Conservation (phyloP, 495 filamentous ascomycete species). For the Trichoderma parareesei region DNA sequence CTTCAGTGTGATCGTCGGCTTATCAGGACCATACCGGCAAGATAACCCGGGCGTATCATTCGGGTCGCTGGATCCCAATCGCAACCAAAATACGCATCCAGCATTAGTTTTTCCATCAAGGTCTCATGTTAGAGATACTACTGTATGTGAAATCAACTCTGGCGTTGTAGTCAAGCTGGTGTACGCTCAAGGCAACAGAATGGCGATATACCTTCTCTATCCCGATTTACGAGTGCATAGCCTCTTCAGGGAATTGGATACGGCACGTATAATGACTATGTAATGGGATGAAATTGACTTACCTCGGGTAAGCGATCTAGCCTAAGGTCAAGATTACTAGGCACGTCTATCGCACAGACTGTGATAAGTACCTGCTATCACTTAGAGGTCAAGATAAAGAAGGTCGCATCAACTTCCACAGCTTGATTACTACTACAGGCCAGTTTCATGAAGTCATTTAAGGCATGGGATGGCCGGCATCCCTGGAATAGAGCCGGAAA, state of each 20-base stretch:
- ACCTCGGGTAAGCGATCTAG: too few relatives aligned
- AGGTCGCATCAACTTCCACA: conserved; percentile 36
- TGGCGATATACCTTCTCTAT: too few relatives aligned
- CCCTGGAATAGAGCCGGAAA: conserved; percentile 35
- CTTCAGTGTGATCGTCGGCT: conserved; percentile 20
- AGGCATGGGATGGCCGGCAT: conserved; percentile 13
- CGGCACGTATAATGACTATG: too few relatives aligned
- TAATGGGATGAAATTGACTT: conserved; percentile 27
- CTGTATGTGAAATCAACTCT: too few relatives aligned
- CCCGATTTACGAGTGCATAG: too few relatives aligned
- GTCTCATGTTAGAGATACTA: too few relatives aligned
- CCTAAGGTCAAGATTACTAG: conserved; percentile 18
- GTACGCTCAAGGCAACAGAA: too few relatives aligned
- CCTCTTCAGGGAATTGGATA: too few relatives aligned
- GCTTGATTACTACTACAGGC: conserved; percentile 27
- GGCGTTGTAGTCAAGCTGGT: too few relatives aligned
- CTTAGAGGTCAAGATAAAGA: conserved; percentile 33
- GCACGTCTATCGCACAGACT: conserved; percentile 25
- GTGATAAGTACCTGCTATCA: not conserved
- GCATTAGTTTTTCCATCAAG: too few relatives aligned
- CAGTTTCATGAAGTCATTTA: conserved; percentile 8
- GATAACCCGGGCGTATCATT: conserved; percentile 43
- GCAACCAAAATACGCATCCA: conserved; percentile 8
- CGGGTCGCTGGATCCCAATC: conserved; percentile 41
- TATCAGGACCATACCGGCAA: conserved; percentile 42